Base-by-base conservation (phyloP, 805 yeast genomes). In the Metschnikowia gelsemii region DNA sequence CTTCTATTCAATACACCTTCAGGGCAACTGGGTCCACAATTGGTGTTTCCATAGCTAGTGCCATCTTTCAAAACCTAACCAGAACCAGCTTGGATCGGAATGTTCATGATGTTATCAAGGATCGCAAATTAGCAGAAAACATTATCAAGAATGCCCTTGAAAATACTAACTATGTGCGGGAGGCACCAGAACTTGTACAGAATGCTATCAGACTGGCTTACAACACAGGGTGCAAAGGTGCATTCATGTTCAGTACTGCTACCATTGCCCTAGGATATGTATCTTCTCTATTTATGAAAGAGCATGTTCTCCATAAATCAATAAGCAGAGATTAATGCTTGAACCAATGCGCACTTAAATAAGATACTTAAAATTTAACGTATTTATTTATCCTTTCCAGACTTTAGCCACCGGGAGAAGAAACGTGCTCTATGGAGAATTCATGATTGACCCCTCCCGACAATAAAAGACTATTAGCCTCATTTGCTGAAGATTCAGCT, bases 1-100 rank as follows among this genome's bases (percentile, higher is more conserved):
- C 96, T 0, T 86, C 96, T 0, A 85, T 90, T 43, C 95, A 87
- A 56, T 89, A 90, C 59, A 89, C 90, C 0, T 87, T 85, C 68
- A 73, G 95, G 55, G 82, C 91, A 8, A 82, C 89, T 0, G 96
- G 95, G 0, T 83, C 91, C n/a, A 84, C 93, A 0, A 62, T 87
- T 35, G 95, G 95, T 27, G 89, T 87, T 12, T 69, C 90, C 1
- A 52, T 81, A 9, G 81, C 86, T 0, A 74, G 84, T 16, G 81
- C 88, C 3, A 67, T 83, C 20, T 84, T 84, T 65, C 84, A 79
- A 54, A 68, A 68, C 36, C 56, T 68, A 8, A 66, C 83, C 40
- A 47, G 52, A 17, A 24, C 35, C 4, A 40, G 44, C n/a, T 53
- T 70, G 46, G 28, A 39, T 13, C 30, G 13, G 12, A 42, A 41